Percentiles rank a stretch among this genome's conserved stretches.
phyloP scores from a whole-genome alignment of 352 stramenopile species.

The Pythium guiyangense region DNA sequence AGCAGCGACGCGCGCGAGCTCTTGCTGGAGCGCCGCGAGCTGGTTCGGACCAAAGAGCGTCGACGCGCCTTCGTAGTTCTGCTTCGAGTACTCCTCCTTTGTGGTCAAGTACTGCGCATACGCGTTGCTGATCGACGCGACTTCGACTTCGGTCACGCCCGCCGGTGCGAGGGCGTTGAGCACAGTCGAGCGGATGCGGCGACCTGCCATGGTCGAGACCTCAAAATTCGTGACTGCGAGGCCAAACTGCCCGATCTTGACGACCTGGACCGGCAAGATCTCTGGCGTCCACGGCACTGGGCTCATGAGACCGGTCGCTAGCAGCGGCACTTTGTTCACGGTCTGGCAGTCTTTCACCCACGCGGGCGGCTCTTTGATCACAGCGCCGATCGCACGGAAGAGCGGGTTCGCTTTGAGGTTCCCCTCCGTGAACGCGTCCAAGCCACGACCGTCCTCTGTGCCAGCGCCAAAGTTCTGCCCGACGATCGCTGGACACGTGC shows the following conservation, averaged over 20 bases:
- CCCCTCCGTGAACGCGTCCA: slow-evolving; percentile 38
- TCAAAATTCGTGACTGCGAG: slow-evolving; percentile 55
- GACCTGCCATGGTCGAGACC: slow-evolving; percentile 57
- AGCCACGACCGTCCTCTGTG: slow-evolving; percentile 37
- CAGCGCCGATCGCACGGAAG: too few relatives aligned
- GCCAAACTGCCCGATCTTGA: slow-evolving; percentile 25
- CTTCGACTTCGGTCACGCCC: slow-evolving; percentile 40
- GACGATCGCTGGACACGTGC: slow-evolving; percentile 36
- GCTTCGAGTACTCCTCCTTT: too few relatives aligned
- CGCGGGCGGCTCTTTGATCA: too few relatives aligned
- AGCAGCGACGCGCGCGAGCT: too few relatives aligned
- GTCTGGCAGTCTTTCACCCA: slow-evolving; percentile 40
- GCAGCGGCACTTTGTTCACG: slow-evolving; percentile 34
- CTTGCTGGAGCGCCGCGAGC: too few relatives aligned
- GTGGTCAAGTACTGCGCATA: slow-evolving; percentile 70
- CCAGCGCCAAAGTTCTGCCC: slow-evolving; percentile 60
- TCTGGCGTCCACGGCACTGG: too few relatives aligned
- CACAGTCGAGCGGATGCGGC: slow-evolving; percentile 34
- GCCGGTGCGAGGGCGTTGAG: slow-evolving; percentile 16
- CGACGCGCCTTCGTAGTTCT: too few relatives aligned
- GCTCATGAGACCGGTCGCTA: slow-evolving; percentile 36
- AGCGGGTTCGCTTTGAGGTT: slow-evolving; percentile 28
- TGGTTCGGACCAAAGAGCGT: too few relatives aligned
- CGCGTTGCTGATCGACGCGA: slow-evolving; percentile 45
- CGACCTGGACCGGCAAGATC: slow-evolving; percentile 45